Evolutionary conservation across 805 yeast species (phyloP), one percentile per base, ranked within the genome.

Genomic region (Candida sanyiensis): DNA sequence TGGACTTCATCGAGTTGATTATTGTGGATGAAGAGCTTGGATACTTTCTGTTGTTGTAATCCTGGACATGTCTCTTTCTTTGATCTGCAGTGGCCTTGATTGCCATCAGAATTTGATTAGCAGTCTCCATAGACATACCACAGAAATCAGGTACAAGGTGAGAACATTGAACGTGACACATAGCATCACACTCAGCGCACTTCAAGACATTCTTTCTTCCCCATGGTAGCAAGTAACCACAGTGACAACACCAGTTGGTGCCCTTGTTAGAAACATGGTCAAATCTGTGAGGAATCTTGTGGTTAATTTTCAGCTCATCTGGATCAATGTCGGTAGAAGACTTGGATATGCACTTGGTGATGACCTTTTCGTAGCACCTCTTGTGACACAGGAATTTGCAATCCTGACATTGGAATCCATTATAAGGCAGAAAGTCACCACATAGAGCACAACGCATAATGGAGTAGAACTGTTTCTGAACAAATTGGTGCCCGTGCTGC

Each of bases 191-290:
- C 49, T 84, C 93, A 5, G 83, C 67, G 70, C 98, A 90, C 59
- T 87, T 93, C 37, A 96, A 73, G 9, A 89, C 94, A 51, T 85
- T 88, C 61, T 87, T 88, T 54, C 82, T 77, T 38, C 97, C 96
- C 83, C 96, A 82, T 13, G 98, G 97, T 46, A 93, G 70, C 37
- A 93, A 80, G 57, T 87, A 87, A 45, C 99, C 99, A 72, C 99
- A 93, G 59, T 93, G 99, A 52, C 97, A 93, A 65, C 99, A 93
- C 99, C 99, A 93, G 57, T 90, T 89, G 3, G 99, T 94, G 52
- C 96, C 94, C 63, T 88, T 80, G 56, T 93, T 93, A 13, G 93
- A 74, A 20, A 79, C 76, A n/a, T 90, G 89, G 49, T 85, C 96
- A 59, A 90, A 90, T 58, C 96, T 77, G 59, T 93, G 99, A 25